These are phyloP conservation scores for Paecilomyces sp. DNA, from an alignment of 2,329 filamentous ascomycete species.

Conservation along the genomic window DNA sequence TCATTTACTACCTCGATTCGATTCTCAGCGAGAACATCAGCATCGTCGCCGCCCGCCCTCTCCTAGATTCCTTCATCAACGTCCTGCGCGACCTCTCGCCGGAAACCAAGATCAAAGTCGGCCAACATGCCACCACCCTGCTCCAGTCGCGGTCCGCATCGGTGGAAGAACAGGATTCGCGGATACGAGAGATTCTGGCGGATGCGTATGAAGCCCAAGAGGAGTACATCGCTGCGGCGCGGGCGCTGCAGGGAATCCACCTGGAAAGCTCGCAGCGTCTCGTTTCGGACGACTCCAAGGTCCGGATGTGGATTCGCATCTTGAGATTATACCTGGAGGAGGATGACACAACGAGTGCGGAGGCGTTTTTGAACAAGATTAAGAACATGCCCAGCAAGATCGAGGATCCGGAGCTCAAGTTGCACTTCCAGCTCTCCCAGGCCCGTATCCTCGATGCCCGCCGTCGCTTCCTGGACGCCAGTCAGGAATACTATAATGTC, in stretches of 20 bases:
- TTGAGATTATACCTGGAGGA: slow-evolving; percentile 91
- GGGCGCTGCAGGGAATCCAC: slow-evolving; percentile 71
- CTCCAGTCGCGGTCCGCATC: slow-evolving; percentile 62
- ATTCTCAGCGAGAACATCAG: slow-evolving; percentile 64
- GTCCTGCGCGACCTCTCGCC: slow-evolving; percentile 46
- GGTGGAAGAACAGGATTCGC: slow-evolving; percentile 77
- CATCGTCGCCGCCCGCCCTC: slow-evolving; percentile 65
- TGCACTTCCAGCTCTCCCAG: slow-evolving; percentile 86
- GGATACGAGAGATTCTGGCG: slow-evolving; percentile 72
- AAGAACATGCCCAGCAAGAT: slow-evolving; percentile 83
- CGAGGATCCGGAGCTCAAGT: slow-evolving; percentile 61
- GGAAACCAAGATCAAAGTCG: slow-evolving; percentile 67
- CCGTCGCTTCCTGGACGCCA: slow-evolving; percentile 80
- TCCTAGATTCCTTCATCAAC: slow-evolving; percentile 64
- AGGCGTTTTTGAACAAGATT: slow-evolving; percentile 85
- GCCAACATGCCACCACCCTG: slow-evolving; percentile 61
- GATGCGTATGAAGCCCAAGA: slow-evolving; percentile 76
- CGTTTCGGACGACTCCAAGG: slow-evolving; percentile 74
- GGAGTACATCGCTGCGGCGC: slow-evolving; percentile 72
- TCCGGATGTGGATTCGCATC: slow-evolving; percentile 84
- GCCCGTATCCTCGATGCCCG: slow-evolving; percentile 90
- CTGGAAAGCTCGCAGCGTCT: slow-evolving; percentile 84
- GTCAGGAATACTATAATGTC: slow-evolving; percentile 80
- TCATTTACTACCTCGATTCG: slow-evolving; percentile 62
- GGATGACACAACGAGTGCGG: slow-evolving; percentile 79